Conservation (phyloP, 1,139 yeast species). For the Candida pseudoviswanathii region DNA sequence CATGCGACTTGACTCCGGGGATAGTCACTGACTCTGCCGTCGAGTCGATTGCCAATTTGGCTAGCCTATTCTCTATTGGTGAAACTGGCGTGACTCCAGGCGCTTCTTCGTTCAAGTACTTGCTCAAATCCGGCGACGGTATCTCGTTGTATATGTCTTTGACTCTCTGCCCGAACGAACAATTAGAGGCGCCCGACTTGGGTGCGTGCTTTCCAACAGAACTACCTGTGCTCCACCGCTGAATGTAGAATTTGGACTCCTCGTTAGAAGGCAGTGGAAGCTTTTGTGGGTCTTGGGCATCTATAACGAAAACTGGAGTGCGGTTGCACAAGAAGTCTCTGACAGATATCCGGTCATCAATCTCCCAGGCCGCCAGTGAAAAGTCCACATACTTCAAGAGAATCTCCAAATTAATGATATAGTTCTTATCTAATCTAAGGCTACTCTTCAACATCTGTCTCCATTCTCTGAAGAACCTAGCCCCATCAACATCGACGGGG, state of each 20-base stretch:
- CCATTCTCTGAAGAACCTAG: constrained; percentile 33
- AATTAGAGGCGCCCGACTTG: neutral
- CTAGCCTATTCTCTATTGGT: constrained; percentile 22
- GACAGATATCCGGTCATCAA: constrained; percentile 16
- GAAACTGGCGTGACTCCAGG: constrained; percentile 16
- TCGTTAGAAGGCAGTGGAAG: neutral
- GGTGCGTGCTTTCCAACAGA: neutral
- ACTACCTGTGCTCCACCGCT: constrained; percentile 28
- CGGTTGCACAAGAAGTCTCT: neutral
- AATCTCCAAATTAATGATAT: constrained; percentile 31
- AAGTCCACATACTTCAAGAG: constrained; percentile 19
- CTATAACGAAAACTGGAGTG: neutral
- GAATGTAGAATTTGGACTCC: constrained; percentile 9
- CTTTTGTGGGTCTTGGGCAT: neutral
- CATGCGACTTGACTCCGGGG: constrained; percentile 50
- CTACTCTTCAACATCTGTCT: constrained; percentile 24
- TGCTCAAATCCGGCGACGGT: constrained; percentile 38
- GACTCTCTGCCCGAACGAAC: constrained; percentile 24
- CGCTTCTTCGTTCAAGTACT: constrained; percentile 14
- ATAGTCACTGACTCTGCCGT: constrained; percentile 26
- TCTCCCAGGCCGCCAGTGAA: constrained; percentile 36
- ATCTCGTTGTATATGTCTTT: constrained; percentile 40
- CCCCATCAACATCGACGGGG: constrained; percentile 48
- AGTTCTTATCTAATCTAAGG: constrained; percentile 26
- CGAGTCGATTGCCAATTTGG: constrained; percentile 18